Conservation (phyloP, 768 basidiomycete genomes). For the Rhizopogon salebrosus region DNA sequence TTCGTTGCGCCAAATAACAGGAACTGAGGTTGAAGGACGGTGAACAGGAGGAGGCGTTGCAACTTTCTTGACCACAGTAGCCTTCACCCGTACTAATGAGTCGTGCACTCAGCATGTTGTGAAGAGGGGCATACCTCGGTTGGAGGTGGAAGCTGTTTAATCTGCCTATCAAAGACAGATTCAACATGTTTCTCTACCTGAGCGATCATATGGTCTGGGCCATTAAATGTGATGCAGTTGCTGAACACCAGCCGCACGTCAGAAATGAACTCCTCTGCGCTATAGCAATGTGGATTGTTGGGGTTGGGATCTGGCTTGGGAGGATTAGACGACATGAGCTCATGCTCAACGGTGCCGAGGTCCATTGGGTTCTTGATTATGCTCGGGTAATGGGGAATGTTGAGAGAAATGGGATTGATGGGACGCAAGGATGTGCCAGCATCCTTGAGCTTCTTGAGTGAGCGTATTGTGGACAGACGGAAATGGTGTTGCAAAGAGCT, state of each 20-base stretch:
- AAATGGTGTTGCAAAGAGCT: too few species aligned
- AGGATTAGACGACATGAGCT: constrained; percentile 76
- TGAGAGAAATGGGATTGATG: constrained; percentile 81
- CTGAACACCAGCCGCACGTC: constrained; percentile 87
- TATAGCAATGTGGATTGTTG: too few species aligned
- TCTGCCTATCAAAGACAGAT: constrained; percentile 81
- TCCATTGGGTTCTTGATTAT: too few species aligned
- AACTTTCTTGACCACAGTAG: constrained; percentile 38
- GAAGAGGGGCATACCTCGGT: too few species aligned
- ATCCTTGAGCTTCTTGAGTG: too few species aligned
- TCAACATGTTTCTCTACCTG: constrained; percentile 79
- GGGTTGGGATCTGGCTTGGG: too few species aligned
- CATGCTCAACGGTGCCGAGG: constrained; percentile 85
- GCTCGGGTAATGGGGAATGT: too few species aligned
- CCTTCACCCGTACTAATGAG: constrained; percentile 32
- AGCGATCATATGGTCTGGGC: constrained; percentile 77
- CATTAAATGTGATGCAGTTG: constrained; percentile 91
- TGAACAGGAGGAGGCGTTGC: constrained; percentile 42
- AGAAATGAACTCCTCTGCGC: too few species aligned
- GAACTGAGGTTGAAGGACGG: constrained; percentile 75
- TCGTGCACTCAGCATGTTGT: constrained; percentile 9
- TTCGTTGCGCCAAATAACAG: constrained; percentile 80
- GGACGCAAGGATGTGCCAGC: constrained; percentile 76
- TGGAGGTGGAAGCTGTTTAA: constrained; percentile 75
- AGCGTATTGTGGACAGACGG: too few species aligned